A percentile compares a stretch with the other conserved stretches of the same genome.
Conservation (phyloP, 2,329 filamentous ascomycete genomes). For the Aspergillus sp. region DNA sequence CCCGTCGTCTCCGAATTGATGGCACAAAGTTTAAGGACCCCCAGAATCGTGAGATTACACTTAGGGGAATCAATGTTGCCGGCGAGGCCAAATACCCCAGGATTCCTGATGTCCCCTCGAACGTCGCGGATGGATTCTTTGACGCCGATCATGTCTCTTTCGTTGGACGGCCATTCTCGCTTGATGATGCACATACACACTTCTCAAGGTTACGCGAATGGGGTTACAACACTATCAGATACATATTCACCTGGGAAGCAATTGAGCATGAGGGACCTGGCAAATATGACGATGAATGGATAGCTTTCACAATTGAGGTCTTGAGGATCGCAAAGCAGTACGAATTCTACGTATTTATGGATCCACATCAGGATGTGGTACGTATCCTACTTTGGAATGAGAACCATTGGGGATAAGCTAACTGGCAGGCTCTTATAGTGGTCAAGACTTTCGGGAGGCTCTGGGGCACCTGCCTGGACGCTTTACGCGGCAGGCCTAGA, state of each 20-base stretch:
- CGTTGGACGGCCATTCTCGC: slow-evolving; percentile 79
- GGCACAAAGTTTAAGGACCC: slow-evolving; percentile 82
- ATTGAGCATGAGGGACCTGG: slow-evolving; percentile 91
- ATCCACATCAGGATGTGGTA: slow-evolving; percentile 96
- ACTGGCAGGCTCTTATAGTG: slow-evolving; percentile 60
- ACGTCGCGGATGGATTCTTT: slow-evolving; percentile 79
- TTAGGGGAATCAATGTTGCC: slow-evolving; percentile 93
- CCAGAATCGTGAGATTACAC: slow-evolving; percentile 79
- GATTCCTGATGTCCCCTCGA: slow-evolving; percentile 78
- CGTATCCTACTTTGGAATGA: slow-evolving; percentile 38
- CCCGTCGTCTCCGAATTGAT: slow-evolving; percentile 80
- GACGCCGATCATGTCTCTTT: slow-evolving; percentile 92
- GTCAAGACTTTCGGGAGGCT: slow-evolving; percentile 93
- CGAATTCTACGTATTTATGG: slow-evolving; percentile 97
- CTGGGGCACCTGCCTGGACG: slow-evolving; percentile 97
- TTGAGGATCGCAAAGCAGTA: slow-evolving; percentile 84
- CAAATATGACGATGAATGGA: slow-evolving; percentile 91
- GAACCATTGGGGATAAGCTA: slow-evolving; percentile 16
- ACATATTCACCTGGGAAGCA: slow-evolving; percentile 99
- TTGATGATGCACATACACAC: slow-evolving; percentile 81
- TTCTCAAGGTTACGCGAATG: slow-evolving; percentile 84
- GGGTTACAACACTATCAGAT: slow-evolving; percentile 95
- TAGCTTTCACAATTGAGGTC: slow-evolving; percentile 85
- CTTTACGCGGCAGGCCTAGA: slow-evolving; percentile 92
- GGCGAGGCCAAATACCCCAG: slow-evolving; percentile 89